Evolutionary conservation across 352 stramenopile genomes (phyloP), one percentile per base, ranked within the genome.

Genomic region (Globisporangium perplexum): DNA sequence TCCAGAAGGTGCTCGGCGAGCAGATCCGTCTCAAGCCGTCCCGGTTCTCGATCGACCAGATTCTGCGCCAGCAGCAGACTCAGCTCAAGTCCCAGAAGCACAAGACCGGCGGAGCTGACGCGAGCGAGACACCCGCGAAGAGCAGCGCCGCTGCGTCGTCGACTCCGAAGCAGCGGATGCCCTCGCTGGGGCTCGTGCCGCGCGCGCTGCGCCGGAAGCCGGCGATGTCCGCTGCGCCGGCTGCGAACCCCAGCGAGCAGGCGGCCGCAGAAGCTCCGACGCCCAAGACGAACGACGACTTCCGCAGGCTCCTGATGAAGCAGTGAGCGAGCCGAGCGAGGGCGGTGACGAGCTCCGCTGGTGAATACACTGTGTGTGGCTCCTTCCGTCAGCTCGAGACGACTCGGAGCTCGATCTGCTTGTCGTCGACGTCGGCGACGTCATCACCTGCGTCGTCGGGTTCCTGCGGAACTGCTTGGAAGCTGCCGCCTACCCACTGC

Each of bases 201-300:
- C 71, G 77, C 22, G 67, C 69, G 15, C 53, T 86, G 30, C 71
- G 71, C 3, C 69, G 76, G 35, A 70, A 68, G 14, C 60, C 49
- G 3, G 18, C 55, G 11, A 50, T 59, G 6, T 63, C 60, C 1
- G 17, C 31, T 3, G 33, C 30, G 22, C 7, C 38, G 22, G 15
- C 24, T 4, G 17, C 46, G 22, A 55, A 7, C 50, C 30, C 17
- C 50, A 30, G 14, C 18, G 14, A 48, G 38, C 30, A 48, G 36
- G 17, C 20, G 41, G 22, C 38, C 14, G 35, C 33, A 20, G 1
- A 26, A 30, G 11, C 50, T 18, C 11, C 23, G 7, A 73, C 49
- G 23, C 68, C 73, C 3, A 87, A 86, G 62, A 81, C 69, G n/a
- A 89, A 89, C 55, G 78, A 74, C 15, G 78, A 89, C 33, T 89